These are phyloP conservation scores for Lantana camara DNA, from an alignment of 257 asterid genomes.

Conservation along the genomic window DNA sequence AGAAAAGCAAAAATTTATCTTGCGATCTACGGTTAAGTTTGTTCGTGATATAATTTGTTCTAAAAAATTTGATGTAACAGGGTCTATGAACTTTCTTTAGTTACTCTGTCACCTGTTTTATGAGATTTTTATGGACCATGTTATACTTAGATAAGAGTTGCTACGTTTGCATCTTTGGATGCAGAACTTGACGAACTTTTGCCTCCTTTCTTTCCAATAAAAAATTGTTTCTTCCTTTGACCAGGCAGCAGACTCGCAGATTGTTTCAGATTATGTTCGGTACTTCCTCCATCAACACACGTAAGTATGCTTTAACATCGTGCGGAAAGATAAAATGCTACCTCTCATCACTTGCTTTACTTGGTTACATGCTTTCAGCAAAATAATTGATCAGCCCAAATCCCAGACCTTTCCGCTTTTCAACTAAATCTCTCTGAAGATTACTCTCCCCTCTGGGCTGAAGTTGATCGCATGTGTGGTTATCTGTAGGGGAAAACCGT, in stretches of 20 bases:
- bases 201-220: slow-evolving; percentile 7
- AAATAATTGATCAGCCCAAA: neutral
- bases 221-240: slow-evolving; percentile 21
- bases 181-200: neutral
- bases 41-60: neutral
- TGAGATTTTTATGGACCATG: slow-evolving; percentile 3
- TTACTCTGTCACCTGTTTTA: too few species aligned
- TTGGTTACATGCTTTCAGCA: neutral
- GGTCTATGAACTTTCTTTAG: too few species aligned
- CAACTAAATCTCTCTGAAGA: neutral
- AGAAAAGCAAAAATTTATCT: neutral
- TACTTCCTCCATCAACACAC: slow-evolving; percentile 90
- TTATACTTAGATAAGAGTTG: neutral
- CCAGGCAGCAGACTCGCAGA: slow-evolving; percentile 92
- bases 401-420: neutral
- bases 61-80: neutral
- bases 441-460: neutral
- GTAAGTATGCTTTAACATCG: slow-evolving; percentile 42
- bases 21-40: neutral
- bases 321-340: neutral
- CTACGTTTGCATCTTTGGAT: slow-evolving; percentile 7
- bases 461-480: neutral
- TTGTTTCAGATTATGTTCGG: slow-evolving; percentile 83
- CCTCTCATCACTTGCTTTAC: neutral
- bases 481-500: neutral